These are phyloP conservation scores for Candida succiphila DNA, from an alignment of 805 yeast genomes.

Conservation along the genomic window DNA sequence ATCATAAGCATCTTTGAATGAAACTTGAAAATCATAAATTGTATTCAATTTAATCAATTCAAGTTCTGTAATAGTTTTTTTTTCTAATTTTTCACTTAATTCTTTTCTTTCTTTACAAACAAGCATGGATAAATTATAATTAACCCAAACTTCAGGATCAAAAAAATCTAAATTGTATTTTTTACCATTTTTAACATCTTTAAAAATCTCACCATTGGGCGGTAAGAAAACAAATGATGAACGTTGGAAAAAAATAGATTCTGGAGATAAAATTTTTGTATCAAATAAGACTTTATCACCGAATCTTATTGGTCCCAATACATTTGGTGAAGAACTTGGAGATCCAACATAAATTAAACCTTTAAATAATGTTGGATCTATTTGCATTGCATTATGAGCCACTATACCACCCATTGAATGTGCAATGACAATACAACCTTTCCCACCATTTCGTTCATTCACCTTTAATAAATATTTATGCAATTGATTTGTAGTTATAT, in stretches of 20 bases:
- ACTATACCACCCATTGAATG: slow-evolving; percentile 95
- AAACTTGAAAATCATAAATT: slow-evolving; percentile 15
- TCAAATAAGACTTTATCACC: slow-evolving; percentile 76
- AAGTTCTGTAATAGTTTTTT: neutral
- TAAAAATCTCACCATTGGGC: slow-evolving; percentile 61
- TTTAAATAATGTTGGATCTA: slow-evolving; percentile 56
- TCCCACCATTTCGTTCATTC: slow-evolving; percentile 32
- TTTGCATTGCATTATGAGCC: slow-evolving; percentile 69
- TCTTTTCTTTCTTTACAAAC: slow-evolving; percentile 32
- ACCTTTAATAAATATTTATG: slow-evolving; percentile 35
- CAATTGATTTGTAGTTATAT: slow-evolving; percentile 42
- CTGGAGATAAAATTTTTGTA: slow-evolving; percentile 66
- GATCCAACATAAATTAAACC: slow-evolving; percentile 76
- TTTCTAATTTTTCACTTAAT: neutral
- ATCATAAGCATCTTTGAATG: slow-evolving; percentile 49
- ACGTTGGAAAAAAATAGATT: slow-evolving; percentile 83
- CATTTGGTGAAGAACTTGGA: slow-evolving; percentile 78
- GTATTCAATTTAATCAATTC: slow-evolving; percentile 1
- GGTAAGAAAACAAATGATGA: slow-evolving; percentile 77
- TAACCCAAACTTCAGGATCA: slow-evolving; percentile 72
- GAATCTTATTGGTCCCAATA: slow-evolving; percentile 73
- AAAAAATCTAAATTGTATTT: slow-evolving; percentile 63
- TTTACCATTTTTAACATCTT: slow-evolving; percentile 48
- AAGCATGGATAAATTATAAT: slow-evolving; percentile 65
- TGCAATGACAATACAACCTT: slow-evolving; percentile 64